Percentiles rank a stretch among this genome's conserved stretches.
Evolutionary conservation across 257 asterid species (phyloP).

Genomic region (Plectranthus barbatus): DNA sequence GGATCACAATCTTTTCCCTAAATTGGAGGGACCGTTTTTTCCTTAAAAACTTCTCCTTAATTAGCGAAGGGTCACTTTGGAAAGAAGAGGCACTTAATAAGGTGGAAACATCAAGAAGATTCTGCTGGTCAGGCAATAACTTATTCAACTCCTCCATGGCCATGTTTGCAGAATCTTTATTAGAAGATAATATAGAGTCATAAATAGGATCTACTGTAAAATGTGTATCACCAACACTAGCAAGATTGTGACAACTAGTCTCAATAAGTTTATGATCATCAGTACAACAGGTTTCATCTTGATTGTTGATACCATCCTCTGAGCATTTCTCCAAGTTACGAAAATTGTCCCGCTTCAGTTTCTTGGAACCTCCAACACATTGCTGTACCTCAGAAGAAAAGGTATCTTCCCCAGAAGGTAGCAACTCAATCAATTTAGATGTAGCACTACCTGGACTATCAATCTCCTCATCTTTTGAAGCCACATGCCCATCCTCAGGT

Average conservation of each 20-base stretch:
- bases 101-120: constrained; percentile 34
- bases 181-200: constrained; percentile 49
- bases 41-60: constrained; percentile 41
- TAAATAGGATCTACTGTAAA: constrained; percentile 24
- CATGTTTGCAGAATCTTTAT: constrained; percentile 34
- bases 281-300: constrained; percentile 16
- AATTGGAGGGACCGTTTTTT: constrained; percentile 41
- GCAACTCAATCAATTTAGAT: constrained; percentile 51
- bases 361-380: constrained; percentile 17
- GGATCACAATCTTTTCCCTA: constrained; percentile 59
- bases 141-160: constrained; percentile 54
- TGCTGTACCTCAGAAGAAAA: constrained; percentile 18
- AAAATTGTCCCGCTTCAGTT: constrained; percentile 20
- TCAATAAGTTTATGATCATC: constrained; percentile 16
- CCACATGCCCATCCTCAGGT: constrained; percentile 21
- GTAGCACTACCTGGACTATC: constrained; percentile 84
- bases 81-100: constrained; percentile 20
- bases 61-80: constrained; percentile 20
- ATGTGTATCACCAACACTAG: constrained; percentile 16
- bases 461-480: constrained; percentile 45
- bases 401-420: constrained; percentile 24
- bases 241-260: constrained; percentile 8
- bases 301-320: constrained; percentile 19
- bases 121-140: constrained; percentile 38
- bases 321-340: constrained; percentile 21